These are phyloP conservation scores for Daedaleopsis sinensis DNA, from an alignment of 768 basidiomycete species.

Conservation along the genomic window DNA sequence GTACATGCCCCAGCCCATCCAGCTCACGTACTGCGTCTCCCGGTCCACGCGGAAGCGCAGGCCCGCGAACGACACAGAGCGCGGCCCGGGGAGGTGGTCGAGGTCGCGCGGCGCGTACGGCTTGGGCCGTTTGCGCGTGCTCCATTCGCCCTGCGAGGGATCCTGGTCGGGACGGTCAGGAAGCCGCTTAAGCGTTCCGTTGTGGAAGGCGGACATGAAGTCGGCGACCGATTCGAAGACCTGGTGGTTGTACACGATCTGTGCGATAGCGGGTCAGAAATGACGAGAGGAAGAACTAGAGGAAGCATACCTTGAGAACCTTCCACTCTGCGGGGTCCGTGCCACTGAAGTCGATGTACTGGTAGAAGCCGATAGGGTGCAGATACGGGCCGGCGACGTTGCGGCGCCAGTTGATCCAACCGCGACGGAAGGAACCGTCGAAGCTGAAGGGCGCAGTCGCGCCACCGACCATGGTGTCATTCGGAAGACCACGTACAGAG, in stretches of 20 bases:
- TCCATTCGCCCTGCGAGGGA: constrained; percentile 40
- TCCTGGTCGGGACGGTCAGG: constrained; percentile 34
- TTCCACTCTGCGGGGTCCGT: constrained; percentile 56
- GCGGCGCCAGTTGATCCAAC: constrained; percentile 54
- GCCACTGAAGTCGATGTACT: constrained; percentile 59
- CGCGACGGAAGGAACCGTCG: constrained; percentile 60
- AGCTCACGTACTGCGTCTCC: constrained; percentile 56
- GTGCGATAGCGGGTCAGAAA: background rate
- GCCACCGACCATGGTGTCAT: constrained; percentile 52
- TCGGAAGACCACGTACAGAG: constrained; percentile 43
- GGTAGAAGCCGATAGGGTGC: constrained; percentile 58
- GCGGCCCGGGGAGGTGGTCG: constrained; percentile 67
- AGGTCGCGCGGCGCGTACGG: constrained; percentile 46
- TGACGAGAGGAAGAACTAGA: background rate
- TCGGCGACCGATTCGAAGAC: constrained; percentile 50
- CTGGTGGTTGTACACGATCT: constrained; percentile 65
- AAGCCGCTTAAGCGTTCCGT: constrained; percentile 52
- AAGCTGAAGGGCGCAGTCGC: constrained; percentile 56
- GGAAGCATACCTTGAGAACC: constrained; percentile 45
- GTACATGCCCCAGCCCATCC: constrained; percentile 70
- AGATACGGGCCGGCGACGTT: constrained; percentile 55
- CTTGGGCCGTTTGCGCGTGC: constrained; percentile 45
- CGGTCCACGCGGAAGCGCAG: constrained; percentile 58
- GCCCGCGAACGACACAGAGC: constrained; percentile 62
- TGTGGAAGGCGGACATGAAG: constrained; percentile 55